These are phyloP conservation scores for Globisporangium spinosum DNA, from an alignment of 352 stramenopile species.

Conservation along the genomic window DNA sequence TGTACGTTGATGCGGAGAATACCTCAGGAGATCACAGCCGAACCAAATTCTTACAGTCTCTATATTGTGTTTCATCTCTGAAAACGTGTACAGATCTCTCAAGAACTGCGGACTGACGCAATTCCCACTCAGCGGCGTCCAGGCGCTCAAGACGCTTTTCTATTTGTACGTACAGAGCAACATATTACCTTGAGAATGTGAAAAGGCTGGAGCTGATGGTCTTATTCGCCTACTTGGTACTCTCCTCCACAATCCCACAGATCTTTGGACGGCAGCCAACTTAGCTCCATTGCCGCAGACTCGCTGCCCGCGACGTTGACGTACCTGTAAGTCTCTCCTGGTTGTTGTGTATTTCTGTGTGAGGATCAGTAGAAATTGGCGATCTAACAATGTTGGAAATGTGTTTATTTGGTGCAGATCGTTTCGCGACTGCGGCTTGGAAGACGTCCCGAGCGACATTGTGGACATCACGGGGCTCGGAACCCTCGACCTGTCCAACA, in stretches of 20 bases:
- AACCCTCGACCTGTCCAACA: conserved; percentile 6
- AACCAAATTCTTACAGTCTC: not conserved
- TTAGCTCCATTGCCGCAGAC: not conserved
- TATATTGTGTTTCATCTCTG: not conserved
- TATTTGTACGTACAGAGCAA: not conserved
- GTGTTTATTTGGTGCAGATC: not conserved
- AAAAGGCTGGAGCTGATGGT: not conserved
- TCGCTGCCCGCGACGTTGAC: conserved; percentile 5
- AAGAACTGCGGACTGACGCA: conserved; percentile 3
- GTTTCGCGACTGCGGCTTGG: not conserved
- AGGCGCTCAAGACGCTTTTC: not conserved
- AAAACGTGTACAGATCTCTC: not conserved
- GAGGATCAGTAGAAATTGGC: not conserved
- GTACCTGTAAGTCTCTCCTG: not conserved
- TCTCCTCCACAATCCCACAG: not conserved
- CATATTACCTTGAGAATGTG: not conserved
- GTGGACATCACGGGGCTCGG: not conserved
- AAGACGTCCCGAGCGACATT: conserved; percentile 1
- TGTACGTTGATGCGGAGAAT: not conserved
- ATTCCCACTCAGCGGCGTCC: conserved; percentile 3
- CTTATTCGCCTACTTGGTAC: not conserved
- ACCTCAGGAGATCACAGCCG: not conserved
- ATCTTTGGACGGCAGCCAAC: conserved; percentile 1
- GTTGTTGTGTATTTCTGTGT: not conserved
- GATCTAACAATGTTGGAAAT: not conserved